Evolutionary conservation across 805 yeast species (phyloP).

Genomic region (Pichia ethanolica): DNA sequence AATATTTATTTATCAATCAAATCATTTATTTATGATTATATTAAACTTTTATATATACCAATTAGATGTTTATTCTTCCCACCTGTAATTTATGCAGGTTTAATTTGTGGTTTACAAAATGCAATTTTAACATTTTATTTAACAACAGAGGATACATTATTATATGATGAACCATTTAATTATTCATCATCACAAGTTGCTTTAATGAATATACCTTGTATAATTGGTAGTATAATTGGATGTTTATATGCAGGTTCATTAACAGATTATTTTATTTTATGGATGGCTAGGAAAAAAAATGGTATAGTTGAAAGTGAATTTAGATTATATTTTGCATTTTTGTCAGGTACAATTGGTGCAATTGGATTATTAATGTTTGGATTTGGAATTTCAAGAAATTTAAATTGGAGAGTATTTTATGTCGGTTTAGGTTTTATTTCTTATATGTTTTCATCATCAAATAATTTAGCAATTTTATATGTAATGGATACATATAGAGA

Average conservation of each 20-base stretch:
- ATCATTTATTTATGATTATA: too few relatives aligned
- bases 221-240: constrained; percentile 58
- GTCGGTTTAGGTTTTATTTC: constrained; percentile 60
- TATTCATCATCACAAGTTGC: constrained; percentile 61
- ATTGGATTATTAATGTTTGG: constrained; percentile 59
- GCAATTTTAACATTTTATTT: constrained; percentile 67
- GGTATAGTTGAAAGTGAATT: constrained; percentile 62
- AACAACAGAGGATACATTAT: constrained; percentile 61
- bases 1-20: too few relatives aligned
- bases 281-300: constrained; percentile 52
- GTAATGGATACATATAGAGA: constrained; percentile 63
- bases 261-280: constrained; percentile 56
- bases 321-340: constrained; percentile 48
- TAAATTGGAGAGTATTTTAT: constrained; percentile 48
- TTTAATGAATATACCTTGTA: constrained; percentile 65
- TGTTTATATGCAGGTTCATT: constrained; percentile 59
- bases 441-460: constrained; percentile 60
- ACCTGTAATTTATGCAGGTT: constrained; percentile 54
- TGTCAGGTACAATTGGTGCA: constrained; percentile 54
- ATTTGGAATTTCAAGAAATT: constrained; percentile 46
- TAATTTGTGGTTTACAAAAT: constrained; percentile 73
- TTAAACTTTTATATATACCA: constrained; percentile 6
- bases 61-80: constrained; percentile 38
- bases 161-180: constrained; percentile 58
- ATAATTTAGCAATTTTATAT: constrained; percentile 60